Conservation (phyloP, 495 filamentous ascomycete genomes). For the Tuber calosporum region DNA sequence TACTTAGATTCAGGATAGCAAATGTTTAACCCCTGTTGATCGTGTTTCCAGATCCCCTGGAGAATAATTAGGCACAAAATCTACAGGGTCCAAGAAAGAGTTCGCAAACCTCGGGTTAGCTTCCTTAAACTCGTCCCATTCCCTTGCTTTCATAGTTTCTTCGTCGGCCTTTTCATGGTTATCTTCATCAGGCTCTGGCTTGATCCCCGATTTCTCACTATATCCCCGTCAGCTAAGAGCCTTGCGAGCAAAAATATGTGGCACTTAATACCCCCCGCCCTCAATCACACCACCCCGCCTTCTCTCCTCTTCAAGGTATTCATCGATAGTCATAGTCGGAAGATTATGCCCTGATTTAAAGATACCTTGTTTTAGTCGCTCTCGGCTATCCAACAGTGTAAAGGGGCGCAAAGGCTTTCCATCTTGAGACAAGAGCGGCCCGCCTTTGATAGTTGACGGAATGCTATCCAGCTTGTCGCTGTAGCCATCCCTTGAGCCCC, state of each 20-base stretch:
- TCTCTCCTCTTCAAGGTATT: constrained; percentile 90
- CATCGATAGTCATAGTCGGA: constrained; percentile 95
- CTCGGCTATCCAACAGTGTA: constrained; percentile 69
- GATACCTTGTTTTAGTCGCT: constrained; percentile 71
- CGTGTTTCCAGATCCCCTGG: constrained; percentile 70
- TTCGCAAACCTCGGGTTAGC: constrained; percentile 61
- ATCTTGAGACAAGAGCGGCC: constrained; percentile 69
- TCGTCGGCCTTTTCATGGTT: constrained; percentile 73
- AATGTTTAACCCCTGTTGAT: constrained; percentile 63
- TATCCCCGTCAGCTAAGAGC: background rate
- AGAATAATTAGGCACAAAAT: constrained; percentile 16
- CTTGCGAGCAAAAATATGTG: background rate
- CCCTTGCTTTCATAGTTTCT: constrained; percentile 86
- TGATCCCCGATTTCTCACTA: constrained; percentile 61
- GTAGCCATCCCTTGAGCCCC: constrained; percentile 50
- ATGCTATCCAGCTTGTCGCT: constrained; percentile 67
- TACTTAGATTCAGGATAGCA: background rate
- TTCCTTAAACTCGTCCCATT: constrained; percentile 93
- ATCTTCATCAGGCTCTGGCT: constrained; percentile 77
- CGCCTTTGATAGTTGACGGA: constrained; percentile 50
- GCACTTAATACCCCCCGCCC: constrained; percentile 55
- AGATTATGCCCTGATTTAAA: constrained; percentile 87
- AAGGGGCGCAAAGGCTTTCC: constrained; percentile 90
- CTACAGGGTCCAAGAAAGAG: background rate
- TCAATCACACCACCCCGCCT: constrained; percentile 82